These are phyloP conservation scores for Pseudocercospora macadamiae DNA, from an alignment of 2,329 filamentous ascomycete species.

Conservation along the genomic window DNA sequence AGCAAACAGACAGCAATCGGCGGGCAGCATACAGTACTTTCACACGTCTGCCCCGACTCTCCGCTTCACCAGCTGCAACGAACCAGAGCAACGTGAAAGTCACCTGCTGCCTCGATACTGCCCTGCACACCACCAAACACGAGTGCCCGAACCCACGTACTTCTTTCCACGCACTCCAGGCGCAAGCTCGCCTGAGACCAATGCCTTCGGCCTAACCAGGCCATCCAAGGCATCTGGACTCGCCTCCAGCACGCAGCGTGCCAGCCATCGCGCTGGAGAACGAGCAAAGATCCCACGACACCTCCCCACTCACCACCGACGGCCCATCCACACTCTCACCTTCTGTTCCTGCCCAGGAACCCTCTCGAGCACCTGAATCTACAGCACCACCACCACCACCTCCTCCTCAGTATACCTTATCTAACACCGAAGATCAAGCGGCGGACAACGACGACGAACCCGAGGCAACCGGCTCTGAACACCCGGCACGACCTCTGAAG, in stretches of 20 bases:
- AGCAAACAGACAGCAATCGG: too few relatives aligned
- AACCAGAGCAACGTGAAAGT: not conserved
- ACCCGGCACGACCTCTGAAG: constrained; percentile 34
- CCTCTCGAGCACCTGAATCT: constrained; percentile 37
- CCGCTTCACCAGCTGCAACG: not conserved
- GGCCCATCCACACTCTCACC: constrained; percentile 33
- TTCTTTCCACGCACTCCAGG: not conserved
- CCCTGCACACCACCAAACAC: not conserved
- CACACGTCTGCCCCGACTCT: too few relatives aligned
- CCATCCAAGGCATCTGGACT: constrained; percentile 22
- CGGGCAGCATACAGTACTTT: too few relatives aligned
- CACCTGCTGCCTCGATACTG: not conserved
- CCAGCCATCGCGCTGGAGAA: constrained; percentile 37
- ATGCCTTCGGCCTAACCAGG: constrained; percentile 28
- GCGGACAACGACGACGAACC: constrained; percentile 14
- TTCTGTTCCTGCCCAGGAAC: constrained; percentile 22
- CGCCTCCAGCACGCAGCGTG: constrained; percentile 23
- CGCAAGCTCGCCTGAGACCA: constrained; percentile 12
- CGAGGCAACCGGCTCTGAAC: constrained; percentile 28
- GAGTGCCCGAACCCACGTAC: not conserved
- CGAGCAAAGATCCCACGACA: constrained; percentile 24
- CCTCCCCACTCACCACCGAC: constrained; percentile 38
- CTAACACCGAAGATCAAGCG: constrained; percentile 21
- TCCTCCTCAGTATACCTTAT: constrained; percentile 21
- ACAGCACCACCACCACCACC: constrained; percentile 33